These are phyloP conservation scores for Mortierella sp. DNA, from an alignment of 371 early-diverging fungal genomes.

Conservation along the genomic window DNA sequence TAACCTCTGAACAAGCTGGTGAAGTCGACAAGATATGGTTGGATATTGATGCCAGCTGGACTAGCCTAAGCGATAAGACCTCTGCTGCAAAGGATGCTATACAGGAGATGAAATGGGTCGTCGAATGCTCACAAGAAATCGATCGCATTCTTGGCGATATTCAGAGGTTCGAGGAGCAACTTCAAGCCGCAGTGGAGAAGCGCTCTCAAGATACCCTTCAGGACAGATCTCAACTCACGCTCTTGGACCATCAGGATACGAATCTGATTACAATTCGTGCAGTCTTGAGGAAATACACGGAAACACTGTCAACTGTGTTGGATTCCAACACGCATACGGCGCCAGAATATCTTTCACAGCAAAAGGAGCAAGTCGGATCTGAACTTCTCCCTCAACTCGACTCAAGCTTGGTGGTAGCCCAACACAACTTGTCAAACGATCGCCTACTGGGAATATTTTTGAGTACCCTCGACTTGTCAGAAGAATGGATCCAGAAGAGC, in stretches of 20 bases:
- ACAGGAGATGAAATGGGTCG: slow-evolving; percentile 52
- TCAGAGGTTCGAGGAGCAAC: slow-evolving; percentile 42
- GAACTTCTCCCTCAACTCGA: slow-evolving; percentile 27
- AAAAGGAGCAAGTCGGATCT: slow-evolving; percentile 14
- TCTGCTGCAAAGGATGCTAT: slow-evolving; percentile 24
- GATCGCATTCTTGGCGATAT: slow-evolving; percentile 39
- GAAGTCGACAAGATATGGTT: slow-evolving; percentile 45
- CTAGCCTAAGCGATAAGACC: slow-evolving; percentile 19
- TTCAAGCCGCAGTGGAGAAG: slow-evolving; percentile 33
- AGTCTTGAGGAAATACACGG: slow-evolving; percentile 33
- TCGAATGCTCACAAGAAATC: slow-evolving; percentile 50
- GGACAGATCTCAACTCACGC: slow-evolving; percentile 37
- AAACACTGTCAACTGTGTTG: slow-evolving; percentile 24
- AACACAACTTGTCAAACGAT: slow-evolving; percentile 39
- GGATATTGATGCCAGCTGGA: slow-evolving; percentile 37
- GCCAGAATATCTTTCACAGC: slow-evolving; percentile 34
- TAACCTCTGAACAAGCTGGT: slow-evolving; percentile 33
- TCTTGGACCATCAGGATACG: slow-evolving; percentile 44
- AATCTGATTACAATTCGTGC: slow-evolving; percentile 32
- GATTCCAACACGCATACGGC: slow-evolving; percentile 32
- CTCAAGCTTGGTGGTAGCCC: slow-evolving; percentile 16
- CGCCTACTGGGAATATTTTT: slow-evolving; percentile 35
- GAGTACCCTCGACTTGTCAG: slow-evolving; percentile 16
- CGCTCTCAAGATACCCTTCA: slow-evolving; percentile 39
- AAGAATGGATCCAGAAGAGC: slow-evolving; percentile 35